Conservation (phyloP, 306 rosid genomes). For the Quercus rubra region DNA sequence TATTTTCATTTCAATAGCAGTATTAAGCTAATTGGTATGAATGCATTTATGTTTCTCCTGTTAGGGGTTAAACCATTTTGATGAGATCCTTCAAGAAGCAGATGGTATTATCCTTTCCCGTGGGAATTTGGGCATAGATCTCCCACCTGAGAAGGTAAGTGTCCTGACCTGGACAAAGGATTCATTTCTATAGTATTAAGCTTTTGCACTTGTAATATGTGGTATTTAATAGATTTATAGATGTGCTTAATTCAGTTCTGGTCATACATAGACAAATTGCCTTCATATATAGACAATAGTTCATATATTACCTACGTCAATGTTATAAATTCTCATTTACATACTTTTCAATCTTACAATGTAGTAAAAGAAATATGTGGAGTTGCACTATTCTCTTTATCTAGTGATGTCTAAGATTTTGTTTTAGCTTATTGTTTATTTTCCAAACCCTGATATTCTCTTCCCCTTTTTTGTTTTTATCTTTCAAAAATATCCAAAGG, state of each 20-base stretch:
- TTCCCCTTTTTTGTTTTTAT: background rate
- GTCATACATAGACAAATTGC: background rate
- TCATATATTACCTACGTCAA: background rate
- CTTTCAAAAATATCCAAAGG: background rate
- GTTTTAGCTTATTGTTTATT: background rate
- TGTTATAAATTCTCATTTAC: background rate
- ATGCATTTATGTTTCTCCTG: constrained; percentile 4
- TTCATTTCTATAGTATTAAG: background rate
- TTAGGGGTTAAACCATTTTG: constrained; percentile 91
- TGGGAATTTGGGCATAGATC: constrained; percentile 93
- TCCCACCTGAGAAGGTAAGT: constrained; percentile 92
- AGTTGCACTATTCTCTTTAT: background rate
- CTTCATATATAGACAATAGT: background rate
- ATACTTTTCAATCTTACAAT: background rate
- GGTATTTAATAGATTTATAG: background rate
- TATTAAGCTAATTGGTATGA: constrained; percentile 5
- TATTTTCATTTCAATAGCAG: constrained; percentile 11
- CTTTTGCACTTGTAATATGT: background rate
- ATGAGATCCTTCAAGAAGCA: constrained; percentile 92
- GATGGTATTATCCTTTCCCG: constrained; percentile 95
- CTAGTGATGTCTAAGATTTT: background rate
- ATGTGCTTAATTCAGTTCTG: background rate
- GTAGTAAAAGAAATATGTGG: no score
- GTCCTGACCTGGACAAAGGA: background rate
- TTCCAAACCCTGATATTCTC: background rate